Evolutionary conservation across 306 rosid species (phyloP), one percentile per base, ranked within the genome.

Genomic region (Dryas drummondii): DNA sequence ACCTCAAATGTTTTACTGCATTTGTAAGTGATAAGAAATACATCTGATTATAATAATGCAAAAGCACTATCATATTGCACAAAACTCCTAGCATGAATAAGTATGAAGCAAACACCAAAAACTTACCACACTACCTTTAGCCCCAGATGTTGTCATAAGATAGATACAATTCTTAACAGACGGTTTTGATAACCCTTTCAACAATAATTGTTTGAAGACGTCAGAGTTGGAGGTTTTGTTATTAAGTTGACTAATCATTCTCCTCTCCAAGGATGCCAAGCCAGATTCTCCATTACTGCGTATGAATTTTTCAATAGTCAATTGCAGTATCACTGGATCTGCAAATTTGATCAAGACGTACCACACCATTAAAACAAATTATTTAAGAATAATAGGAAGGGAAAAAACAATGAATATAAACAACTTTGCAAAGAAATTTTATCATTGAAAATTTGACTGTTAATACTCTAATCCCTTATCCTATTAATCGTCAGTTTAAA

Each of bases 101-200:
- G 32, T 58, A 56, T 22, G 26, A 52, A 61, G 37, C 42, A 47
- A 57, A 78, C 27, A 44, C 65, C 27, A 78, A 61, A 72, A 73
- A 82, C 97, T 80, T 86, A 90, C 98, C 87, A 82, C 82, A 67
- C 93, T 88, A 74, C 97, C 98, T 87, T 94, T 94, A 58, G 98
- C 98, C 67, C 98, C 98, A 70, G 97, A 94, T 55, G 96, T 91
- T 57, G 97, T 94, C 98, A 94, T 94, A 73, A 94, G 96, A 82
- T 97, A 90, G 73, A 91, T 94, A 75, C 96, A 91, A 80, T 91
- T 94, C 80, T 88, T 88, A 64, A 90, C 92, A 0, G 96, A 91
- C 57, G 91, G 94, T 74, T 94, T 94, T 76, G 81, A 81, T 70
- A 88, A 74, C 61, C 93, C 97, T 64, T 86, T 87, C 76, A 88